A percentile compares a stretch with the other conserved stretches of the same genome.
Evolutionary conservation across 202 grass and related monocot genomes (phyloP).

Genomic region (Alloteropsis angusta): DNA sequence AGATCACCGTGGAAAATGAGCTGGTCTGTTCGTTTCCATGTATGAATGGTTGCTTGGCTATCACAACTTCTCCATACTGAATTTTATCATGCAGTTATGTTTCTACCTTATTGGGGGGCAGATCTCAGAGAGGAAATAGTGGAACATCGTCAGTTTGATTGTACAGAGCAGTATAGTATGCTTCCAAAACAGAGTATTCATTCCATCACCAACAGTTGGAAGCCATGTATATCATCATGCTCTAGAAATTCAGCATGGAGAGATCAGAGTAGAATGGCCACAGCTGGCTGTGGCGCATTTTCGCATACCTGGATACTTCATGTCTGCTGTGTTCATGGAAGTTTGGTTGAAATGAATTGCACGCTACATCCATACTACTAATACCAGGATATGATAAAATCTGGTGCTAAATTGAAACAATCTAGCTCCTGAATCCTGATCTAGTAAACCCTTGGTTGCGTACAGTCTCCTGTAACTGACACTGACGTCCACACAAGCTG

Average conservation of each 20-base stretch:
- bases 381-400: background rate
- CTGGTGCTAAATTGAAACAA: no score
- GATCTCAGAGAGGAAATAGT: background rate
- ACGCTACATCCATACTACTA: background rate
- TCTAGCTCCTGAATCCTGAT: no score
- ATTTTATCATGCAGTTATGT: background rate
- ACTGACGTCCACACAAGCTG: no score
- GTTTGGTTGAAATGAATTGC: background rate
- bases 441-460: no score
- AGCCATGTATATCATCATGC: no score
- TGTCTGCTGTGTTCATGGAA: background rate
- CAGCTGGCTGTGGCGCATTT: background rate
- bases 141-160: background rate
- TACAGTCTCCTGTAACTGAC: no score
- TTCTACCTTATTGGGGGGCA: background rate
- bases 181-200: no score
- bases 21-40: background rate
- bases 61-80: background rate
- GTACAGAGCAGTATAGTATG: background rate
- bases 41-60: background rate
- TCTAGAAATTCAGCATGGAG: background rate
- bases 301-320: background rate
- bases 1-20: background rate
- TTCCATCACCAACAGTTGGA: no score
- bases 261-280: background rate